Conservation (phyloP, 140 eudicot genomes). For the Cichorium intybus region DNA sequence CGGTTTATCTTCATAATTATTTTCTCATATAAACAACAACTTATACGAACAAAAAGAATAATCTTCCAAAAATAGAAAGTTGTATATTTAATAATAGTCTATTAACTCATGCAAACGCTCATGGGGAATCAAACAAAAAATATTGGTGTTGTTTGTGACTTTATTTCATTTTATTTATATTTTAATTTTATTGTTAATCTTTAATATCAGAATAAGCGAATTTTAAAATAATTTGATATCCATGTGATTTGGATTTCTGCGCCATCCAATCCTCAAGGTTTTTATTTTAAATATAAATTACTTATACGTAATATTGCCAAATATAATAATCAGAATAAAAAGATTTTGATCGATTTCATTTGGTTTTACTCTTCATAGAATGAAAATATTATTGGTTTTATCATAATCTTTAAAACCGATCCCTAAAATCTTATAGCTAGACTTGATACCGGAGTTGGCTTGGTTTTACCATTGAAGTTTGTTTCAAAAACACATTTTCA, state of each 20-base stretch:
- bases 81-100: not conserved
- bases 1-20: too few species aligned
- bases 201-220: not conserved
- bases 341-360: not conserved
- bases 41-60: not conserved
- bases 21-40: not conserved
- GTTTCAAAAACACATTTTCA: too few species aligned
- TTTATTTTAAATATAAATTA: constrained; percentile 1
- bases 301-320: not conserved
- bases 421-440: too few species aligned
- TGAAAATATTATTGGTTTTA: not conserved
- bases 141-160: not conserved
- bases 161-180: not conserved
- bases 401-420: not conserved
- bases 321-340: not conserved
- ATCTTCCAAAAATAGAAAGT: not conserved
- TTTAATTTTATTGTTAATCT: not conserved
- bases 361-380: not conserved
- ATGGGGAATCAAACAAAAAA: not conserved
- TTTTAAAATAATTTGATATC: not conserved
- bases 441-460: too few species aligned
- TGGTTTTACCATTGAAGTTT: too few species aligned
- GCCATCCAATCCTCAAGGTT: constrained; percentile 25
- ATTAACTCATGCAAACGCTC: not conserved
- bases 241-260: not conserved